Evolutionary conservation across 148 eudicot species (phyloP), one percentile per base, ranked within the genome.

Genomic region (Fallopia convolvulus): DNA sequence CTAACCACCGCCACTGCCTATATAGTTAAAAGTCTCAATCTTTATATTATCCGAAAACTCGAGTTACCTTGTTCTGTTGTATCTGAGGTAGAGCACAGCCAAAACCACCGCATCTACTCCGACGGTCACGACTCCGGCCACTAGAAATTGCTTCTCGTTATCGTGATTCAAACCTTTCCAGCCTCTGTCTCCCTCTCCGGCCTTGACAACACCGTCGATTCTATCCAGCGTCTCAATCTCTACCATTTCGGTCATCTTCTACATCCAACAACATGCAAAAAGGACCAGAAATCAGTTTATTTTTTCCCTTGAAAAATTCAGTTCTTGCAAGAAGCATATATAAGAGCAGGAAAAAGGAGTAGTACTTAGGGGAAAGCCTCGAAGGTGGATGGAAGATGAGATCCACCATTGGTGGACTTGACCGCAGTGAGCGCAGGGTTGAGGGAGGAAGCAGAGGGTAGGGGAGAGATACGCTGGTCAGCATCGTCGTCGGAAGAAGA

Each of bases 311-410:
- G 44, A 41, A 41, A 13, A 50, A 8, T 13, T 47, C 11, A 1
- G 13, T 17, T 18, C 6, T n/a, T 53, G 21, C 60, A 61, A 26
- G 14, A 61, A 0, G 13, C 5, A 58, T n/a, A n/a, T n/a, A n/a
- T 58, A 60, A 68, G 46, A 11, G 17, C 1, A 3, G 5, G 5
- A 32, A 53, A 56, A 48, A 8, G 72, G 23, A 12, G 5, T 17
- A 47, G 36, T 92, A 95, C 99, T 86, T 92, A 87, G 60, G 97
- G 81, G 79, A 95, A 95, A 1, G 86, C 99, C 65, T 87, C 91
- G 61, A 91, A 70, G 3, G 97, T 97, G n/a, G 99, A 92, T 30
- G 99, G 99, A 68, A 95, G 93, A n/a, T 72, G 68, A 48, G 99
- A 91, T 77, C 75, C 82, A 44, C 68, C 50, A 52, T 86, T 81